Evolutionary conservation across 768 basidiomycete genomes (phyloP).

Genomic region (Trametes sanguinea): DNA sequence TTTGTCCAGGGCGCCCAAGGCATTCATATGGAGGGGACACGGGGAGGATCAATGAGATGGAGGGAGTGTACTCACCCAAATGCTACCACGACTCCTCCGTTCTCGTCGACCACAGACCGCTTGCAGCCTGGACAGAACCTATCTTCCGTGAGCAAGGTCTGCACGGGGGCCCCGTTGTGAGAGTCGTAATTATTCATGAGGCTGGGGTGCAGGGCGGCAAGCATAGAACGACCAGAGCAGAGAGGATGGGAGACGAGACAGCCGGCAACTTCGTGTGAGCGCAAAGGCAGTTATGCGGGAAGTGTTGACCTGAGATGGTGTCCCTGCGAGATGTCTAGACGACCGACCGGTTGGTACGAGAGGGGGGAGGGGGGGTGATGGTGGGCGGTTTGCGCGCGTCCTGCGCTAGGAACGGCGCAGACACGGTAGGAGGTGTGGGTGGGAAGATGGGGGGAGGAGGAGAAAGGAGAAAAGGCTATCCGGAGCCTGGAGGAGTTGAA

Average conservation of each 20-base stretch:
- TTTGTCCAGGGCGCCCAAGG: conserved; percentile 2
- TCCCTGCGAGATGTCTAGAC: conserved; percentile 3
- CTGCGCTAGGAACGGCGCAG: conserved; percentile 12
- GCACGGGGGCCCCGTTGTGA: conserved; percentile 23
- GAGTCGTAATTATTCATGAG: conserved; percentile 19
- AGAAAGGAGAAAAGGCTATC: conserved; percentile 17
- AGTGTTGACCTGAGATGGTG: background rate
- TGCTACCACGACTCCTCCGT: conserved; percentile 88
- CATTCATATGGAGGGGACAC: too few relatives aligned
- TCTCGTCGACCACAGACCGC: conserved; percentile 74
- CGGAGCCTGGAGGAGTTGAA: conserved; percentile 19
- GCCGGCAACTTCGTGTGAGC: background rate
- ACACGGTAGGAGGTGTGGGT: background rate
- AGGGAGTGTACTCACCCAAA: conserved; percentile 74
- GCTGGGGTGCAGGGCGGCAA: conserved; percentile 18
- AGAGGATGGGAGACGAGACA: background rate
- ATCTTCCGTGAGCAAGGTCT: conserved; percentile 43
- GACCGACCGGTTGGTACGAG: background rate
- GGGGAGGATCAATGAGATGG: too few relatives aligned
- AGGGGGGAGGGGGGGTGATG: background rate
- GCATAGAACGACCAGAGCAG: conserved; percentile 1
- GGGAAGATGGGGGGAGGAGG: background rate
- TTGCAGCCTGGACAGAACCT: conserved; percentile 83
- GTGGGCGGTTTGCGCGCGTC: conserved; percentile 15
- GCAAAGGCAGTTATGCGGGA: background rate